A percentile compares a stretch with the other conserved stretches of the same genome.
Conservation (phyloP, 139 green algal genomes). For the Closterium sp. region DNA sequence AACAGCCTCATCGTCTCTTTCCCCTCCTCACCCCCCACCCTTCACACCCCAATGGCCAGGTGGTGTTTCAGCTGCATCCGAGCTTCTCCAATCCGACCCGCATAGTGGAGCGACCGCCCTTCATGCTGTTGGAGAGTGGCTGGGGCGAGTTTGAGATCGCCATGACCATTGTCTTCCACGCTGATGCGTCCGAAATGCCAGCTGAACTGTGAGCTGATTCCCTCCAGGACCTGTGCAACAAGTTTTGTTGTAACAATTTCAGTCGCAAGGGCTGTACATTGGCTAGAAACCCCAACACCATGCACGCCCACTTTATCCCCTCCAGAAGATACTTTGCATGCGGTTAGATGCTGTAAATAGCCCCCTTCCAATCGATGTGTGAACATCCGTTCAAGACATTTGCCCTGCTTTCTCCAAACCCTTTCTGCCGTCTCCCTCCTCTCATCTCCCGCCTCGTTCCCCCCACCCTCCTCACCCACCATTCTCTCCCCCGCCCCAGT, state of each 20-base stretch:
- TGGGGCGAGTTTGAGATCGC: conserved; percentile 96
- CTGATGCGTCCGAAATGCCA: conserved; percentile 67
- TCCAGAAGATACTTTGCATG: not conserved
- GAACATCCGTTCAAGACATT: not conserved
- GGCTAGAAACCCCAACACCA: no score
- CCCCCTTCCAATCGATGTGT: not conserved
- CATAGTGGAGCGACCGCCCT: conserved; percentile 60
- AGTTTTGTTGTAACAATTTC: not conserved
- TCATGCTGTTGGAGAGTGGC: conserved; percentile 79
- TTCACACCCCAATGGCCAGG: conserved; percentile 50
- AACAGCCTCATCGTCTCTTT: not conserved
- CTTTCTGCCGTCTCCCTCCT: not conserved
- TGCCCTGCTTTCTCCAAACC: not conserved
- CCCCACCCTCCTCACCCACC: conserved; percentile 45
- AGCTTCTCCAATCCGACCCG: conserved; percentile 75
- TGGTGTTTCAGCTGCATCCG: conserved; percentile 87
- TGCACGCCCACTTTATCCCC: not conserved
- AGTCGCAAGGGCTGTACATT: no score
- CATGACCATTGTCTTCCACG: conserved; percentile 69
- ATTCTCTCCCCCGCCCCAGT: not conserved
- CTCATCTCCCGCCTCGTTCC: conserved; percentile 56
- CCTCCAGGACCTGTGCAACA: not conserved
- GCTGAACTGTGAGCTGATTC: conserved; percentile 49
- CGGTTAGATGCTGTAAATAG: not conserved
- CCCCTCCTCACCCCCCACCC: no score